These are phyloP conservation scores for Fraxinus anomala DNA, from an alignment of 257 asterid species.

Conservation along the genomic window DNA sequence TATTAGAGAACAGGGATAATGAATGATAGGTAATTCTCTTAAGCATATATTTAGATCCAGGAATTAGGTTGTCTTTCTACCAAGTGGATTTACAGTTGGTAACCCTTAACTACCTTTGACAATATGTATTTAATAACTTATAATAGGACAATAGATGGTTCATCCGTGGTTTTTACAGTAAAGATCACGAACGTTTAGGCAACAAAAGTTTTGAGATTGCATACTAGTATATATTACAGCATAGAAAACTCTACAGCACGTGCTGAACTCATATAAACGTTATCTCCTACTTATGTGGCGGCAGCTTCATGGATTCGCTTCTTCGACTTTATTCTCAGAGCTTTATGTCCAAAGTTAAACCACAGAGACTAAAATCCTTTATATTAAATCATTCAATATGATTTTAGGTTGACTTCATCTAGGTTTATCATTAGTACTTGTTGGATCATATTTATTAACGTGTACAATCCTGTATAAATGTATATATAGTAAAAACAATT, in stretches of 20 bases:
- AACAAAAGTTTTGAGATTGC: neutral
- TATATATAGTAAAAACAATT: neutral
- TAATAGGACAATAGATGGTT: neutral
- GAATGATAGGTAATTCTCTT: conserved; percentile 3
- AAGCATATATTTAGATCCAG: conserved; percentile 3
- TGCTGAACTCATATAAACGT: neutral
- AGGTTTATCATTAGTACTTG: neutral
- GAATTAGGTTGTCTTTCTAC: neutral
- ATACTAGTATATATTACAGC: neutral
- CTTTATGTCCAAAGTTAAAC: neutral
- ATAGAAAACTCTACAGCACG: neutral
- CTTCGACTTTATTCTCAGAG: neutral
- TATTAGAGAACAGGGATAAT: neutral
- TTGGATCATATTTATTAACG: neutral
- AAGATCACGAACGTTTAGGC: neutral
- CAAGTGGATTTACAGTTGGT: neutral
- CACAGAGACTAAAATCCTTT: neutral
- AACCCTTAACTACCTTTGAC: neutral
- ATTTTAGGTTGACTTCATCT: neutral
- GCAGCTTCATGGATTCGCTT: neutral
- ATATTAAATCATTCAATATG: neutral
- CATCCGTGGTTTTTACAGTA: neutral
- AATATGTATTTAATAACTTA: neutral
- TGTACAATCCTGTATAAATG: neutral
- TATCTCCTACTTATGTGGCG: neutral